Conservation (phyloP, 1,284 basidiomycete genomes). For the Cutaneotrichosporon mucoides region DNA sequence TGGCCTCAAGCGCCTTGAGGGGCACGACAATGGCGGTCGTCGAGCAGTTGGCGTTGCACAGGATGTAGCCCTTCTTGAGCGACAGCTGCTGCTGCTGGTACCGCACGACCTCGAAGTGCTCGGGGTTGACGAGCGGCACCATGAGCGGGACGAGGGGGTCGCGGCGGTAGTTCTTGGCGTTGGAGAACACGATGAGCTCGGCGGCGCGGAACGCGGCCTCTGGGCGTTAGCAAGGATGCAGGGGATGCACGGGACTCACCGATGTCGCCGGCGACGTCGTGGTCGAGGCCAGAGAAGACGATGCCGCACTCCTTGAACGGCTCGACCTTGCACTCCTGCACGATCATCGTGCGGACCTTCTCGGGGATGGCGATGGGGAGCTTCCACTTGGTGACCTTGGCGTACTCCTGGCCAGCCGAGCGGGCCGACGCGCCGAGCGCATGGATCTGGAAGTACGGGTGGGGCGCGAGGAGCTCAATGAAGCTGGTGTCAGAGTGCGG, state of each 20-base stretch:
- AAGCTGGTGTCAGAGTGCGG: slow-evolving; percentile 53
- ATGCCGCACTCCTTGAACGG: slow-evolving; percentile 78
- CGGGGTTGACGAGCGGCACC: slow-evolving; percentile 92
- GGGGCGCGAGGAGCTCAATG: slow-evolving; percentile 78
- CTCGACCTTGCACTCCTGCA: slow-evolving; percentile 73
- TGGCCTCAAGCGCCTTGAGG: slow-evolving; percentile 82
- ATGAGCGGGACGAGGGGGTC: slow-evolving; percentile 95
- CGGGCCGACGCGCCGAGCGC: slow-evolving; percentile 84
- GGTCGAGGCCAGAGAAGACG: slow-evolving; percentile 92
- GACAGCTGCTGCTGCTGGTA: slow-evolving; percentile 73
- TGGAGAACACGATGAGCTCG: slow-evolving; percentile 91
- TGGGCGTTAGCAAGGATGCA: too few species aligned
- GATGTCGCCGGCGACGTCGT: slow-evolving; percentile 90
- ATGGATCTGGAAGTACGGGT: slow-evolving; percentile 87
- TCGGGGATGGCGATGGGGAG: slow-evolving; percentile 73
- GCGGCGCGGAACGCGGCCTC: slow-evolving; percentile 83
- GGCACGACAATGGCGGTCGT: slow-evolving; percentile 93
- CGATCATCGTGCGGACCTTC: slow-evolving; percentile 63
- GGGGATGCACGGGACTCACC: too few species aligned
- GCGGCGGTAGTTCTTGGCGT: slow-evolving; percentile 93
- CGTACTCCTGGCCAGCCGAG: slow-evolving; percentile 83
- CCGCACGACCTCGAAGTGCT: slow-evolving; percentile 77
- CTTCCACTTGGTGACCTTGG: slow-evolving; percentile 83
- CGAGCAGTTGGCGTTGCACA: slow-evolving; percentile 98
- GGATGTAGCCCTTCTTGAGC: slow-evolving; percentile 84